Base-by-base conservation (phyloP, 345 rosid species). In the Salix dunnii region DNA sequence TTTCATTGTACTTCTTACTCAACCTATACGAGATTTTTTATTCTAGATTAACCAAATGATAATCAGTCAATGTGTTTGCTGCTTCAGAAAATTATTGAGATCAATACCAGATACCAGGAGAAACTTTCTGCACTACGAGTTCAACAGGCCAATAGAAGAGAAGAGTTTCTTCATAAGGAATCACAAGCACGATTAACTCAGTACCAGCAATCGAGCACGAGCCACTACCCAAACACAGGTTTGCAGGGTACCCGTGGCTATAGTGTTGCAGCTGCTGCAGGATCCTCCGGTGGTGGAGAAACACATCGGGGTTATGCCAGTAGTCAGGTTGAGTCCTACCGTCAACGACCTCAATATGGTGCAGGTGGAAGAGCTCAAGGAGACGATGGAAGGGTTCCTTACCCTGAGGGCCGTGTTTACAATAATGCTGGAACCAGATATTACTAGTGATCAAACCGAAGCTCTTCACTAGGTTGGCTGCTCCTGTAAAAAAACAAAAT, bases 51-150 rank as follows among this genome's bases (percentile, higher is more conserved):
- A 61, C 53, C 33, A 46, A 70, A 42, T 48, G 36, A 13, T 30
- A 20, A 33, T 11, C 23, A 33, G 20, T 17, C 42, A 31, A 38
- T 35, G 23, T 55, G 28, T 43, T 60, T 33, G 36, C 35, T 70
- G 62, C 49, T 62, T 23, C 79, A 77, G 79, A 77, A 46, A 63
- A 77, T 77, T 42, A 71, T 30, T 8, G 74, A 77, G 75, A 77
- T 76, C 77, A 73, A 81, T 28, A 49, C 49, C 17, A 63, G 67
- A 58, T 77, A 76, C 78, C 78, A 76, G 51, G 84, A 74, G 35
- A 79, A 70, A 31, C 58, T 74, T 38, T 68, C 72, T 20, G 49
- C 68, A 38, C n/a, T 74, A 18, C 28, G 62, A 30, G 70, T 66
- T 21, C 77, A 68, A 60, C 82, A 72, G 6, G 35, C 67, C 58